phyloP scores from a whole-genome alignment of 2,329 filamentous ascomycete species.

The Sporothrix brunneoviolacea region DNA sequence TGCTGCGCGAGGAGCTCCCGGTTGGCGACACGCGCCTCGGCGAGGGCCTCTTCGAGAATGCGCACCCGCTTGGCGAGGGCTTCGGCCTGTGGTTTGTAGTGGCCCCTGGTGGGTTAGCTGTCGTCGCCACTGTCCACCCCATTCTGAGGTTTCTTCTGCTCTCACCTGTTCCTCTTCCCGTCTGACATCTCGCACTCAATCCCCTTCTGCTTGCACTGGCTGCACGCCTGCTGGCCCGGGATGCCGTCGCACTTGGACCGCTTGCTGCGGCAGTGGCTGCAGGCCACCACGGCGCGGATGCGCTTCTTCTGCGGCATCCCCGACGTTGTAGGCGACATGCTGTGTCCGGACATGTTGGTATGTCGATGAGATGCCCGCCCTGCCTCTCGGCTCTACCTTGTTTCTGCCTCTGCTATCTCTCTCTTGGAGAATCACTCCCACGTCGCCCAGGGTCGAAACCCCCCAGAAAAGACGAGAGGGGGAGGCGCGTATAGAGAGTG shows the following conservation, averaged over 20 bases:
- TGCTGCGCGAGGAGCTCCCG: not conserved
- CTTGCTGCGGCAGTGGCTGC: constrained; percentile 16
- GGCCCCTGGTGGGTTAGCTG: not conserved
- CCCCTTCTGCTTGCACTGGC: constrained; percentile 10
- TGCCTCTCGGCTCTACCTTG: no score
- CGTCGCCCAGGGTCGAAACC: no score
- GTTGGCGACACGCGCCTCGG: constrained; percentile 9
- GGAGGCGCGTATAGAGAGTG: not conserved
- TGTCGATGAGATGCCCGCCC: not conserved
- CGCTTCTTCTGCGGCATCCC: constrained; percentile 11
- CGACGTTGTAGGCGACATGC: not conserved
- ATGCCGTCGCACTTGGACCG: constrained; percentile 14
- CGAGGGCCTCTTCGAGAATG: constrained; percentile 5
- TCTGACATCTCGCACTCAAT: constrained; percentile 14
- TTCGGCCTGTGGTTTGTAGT: constrained; percentile 16
- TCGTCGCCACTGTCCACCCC: no score
- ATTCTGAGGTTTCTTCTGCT: no score
- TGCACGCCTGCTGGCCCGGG: constrained; percentile 10
- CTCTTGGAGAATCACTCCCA: no score
- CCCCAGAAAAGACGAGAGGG: not conserved
- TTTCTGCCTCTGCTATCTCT: no score
- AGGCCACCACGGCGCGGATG: constrained; percentile 13
- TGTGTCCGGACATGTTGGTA: not conserved
- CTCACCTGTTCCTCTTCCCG: constrained; percentile 12
- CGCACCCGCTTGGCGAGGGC: constrained; percentile 8